Evolutionary conservation across 1,139 yeast species (phyloP), one percentile per base, ranked within the genome.

Genomic region (Tardiomyces digboiensis): DNA sequence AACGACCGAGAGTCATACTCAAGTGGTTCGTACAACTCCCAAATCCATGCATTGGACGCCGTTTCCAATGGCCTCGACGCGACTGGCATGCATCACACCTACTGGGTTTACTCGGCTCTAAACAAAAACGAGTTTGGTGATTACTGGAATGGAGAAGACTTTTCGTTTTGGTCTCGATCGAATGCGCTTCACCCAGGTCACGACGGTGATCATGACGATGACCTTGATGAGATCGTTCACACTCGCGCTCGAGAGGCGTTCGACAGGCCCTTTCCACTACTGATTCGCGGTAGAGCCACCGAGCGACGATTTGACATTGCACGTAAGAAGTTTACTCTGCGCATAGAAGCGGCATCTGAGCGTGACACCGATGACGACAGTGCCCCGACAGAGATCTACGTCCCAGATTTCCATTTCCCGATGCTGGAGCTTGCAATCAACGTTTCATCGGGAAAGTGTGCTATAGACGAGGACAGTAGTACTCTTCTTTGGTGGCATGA

Each of bases 141-240:
- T 61, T 64, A 74, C 36, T 89, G 97, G 95, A 89, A 89, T 58
- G 80, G 87, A 52, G 98, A 89, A 59, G 97, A 89, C 61, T 80
- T 91, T 56, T 84, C 95, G 0, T 77, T 89, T 47, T 88, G 84
- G 84, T 82, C 91, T 69, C 3, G 93, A 85, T 49, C 89, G 83
- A 26, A 26, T 16, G 33, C 33, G 33, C 33, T 26, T n/a, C 33
- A 26, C 33, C 33, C 33, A 3, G 33, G 10, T 16, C 33, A 26
- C 33, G 3, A 5, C 33, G 33, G 33, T n/a, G 33, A 26, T 16
- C 10, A 16, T 8, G 33, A 26, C 33, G 33, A 26, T 16, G 33
- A 26, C 10, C 33, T 26, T 16, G 33, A 26, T 16, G 8, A 26
- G 33, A 26, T 26, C 14, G 33, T 26, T 4, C 33, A 26, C 19